These are phyloP conservation scores for Usnea hakonensis DNA, from an alignment of 495 filamentous ascomycete genomes.

Conservation along the genomic window DNA sequence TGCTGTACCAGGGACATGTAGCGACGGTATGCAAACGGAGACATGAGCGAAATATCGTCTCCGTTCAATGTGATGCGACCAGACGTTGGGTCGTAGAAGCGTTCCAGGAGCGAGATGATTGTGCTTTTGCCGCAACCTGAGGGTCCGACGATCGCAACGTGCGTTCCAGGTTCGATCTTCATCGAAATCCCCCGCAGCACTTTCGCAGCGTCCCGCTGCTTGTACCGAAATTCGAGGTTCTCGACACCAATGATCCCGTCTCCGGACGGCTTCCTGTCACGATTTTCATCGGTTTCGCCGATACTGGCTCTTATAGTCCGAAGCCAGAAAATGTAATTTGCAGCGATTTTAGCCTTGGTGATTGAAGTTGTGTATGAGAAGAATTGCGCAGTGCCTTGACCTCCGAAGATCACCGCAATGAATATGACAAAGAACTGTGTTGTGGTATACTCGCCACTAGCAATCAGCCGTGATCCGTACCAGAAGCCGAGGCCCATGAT, in stretches of 20 bases:
- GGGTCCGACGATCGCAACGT: constrained; percentile 61
- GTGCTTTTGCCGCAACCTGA: constrained; percentile 70
- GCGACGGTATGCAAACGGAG: constrained; percentile 39
- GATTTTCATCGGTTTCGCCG: constrained; percentile 26
- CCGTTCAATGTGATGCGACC: constrained; percentile 50
- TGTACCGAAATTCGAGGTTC: constrained; percentile 53
- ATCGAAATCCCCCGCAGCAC: constrained; percentile 44
- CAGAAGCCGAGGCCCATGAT: constrained; percentile 61
- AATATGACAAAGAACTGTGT: constrained; percentile 62
- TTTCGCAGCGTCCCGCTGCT: constrained; percentile 32
- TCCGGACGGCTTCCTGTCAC: constrained; percentile 12
- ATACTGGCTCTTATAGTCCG: not conserved
- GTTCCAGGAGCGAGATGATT: constrained; percentile 54
- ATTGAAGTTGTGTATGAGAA: constrained; percentile 57
- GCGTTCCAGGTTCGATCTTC: constrained; percentile 56
- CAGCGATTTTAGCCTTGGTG: constrained; percentile 42
- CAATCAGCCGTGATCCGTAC: constrained; percentile 55
- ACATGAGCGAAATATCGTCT: constrained; percentile 40
- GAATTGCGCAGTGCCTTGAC: constrained; percentile 58
- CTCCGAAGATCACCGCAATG: constrained; percentile 49
- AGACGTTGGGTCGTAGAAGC: constrained; percentile 50
- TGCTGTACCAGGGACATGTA: constrained; percentile 54
- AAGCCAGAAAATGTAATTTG: constrained; percentile 14
- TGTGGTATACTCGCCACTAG: constrained; percentile 46
- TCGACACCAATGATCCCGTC: not conserved